Evolutionary conservation across 805 yeast genomes (phyloP).

Genomic region (Cyberlindnera euphorbiae): DNA sequence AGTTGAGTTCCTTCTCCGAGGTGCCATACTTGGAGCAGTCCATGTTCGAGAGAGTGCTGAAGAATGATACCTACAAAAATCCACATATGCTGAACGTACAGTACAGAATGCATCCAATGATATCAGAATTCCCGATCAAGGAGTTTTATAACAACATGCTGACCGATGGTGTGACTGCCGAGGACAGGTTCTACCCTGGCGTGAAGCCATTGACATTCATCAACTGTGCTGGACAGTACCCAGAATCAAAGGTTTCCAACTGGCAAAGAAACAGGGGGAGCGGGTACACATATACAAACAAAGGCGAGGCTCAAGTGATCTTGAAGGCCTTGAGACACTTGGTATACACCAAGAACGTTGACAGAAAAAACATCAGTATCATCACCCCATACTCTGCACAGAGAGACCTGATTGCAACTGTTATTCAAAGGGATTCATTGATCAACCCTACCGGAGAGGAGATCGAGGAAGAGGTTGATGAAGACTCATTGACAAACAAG

Average conservation of each 20-base stretch:
- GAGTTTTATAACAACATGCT: constrained; percentile 46
- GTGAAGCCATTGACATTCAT: constrained; percentile 58
- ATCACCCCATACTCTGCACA: constrained; percentile 79
- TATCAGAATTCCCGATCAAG: constrained; percentile 53
- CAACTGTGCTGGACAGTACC: constrained; percentile 46
- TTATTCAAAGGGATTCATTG: constrained; percentile 43
- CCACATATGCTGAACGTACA: constrained; percentile 70
- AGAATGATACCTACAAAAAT: constrained; percentile 53
- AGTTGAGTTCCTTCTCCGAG: constrained; percentile 65
- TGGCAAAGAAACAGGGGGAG: constrained; percentile 35
- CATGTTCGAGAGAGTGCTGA: constrained; percentile 60
- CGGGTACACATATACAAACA: constrained; percentile 57
- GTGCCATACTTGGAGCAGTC: constrained; percentile 64
- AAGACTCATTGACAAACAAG: constrained; percentile 33
- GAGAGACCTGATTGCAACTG: constrained; percentile 53
- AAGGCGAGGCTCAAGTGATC: constrained; percentile 46
- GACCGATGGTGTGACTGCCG: constrained; percentile 54
- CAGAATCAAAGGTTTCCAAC: constrained; percentile 46
- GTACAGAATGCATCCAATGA: constrained; percentile 63
- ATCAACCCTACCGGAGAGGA: constrained; percentile 50
- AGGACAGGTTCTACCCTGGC: constrained; percentile 41
- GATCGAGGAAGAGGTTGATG: constrained; percentile 50
- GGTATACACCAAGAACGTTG: constrained; percentile 49
- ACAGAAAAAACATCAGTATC: constrained; percentile 50
- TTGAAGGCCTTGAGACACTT: constrained; percentile 44